These are phyloP conservation scores for Luffa aegyptiaca DNA, from an alignment of 306 rosid species.

Conservation along the genomic window DNA sequence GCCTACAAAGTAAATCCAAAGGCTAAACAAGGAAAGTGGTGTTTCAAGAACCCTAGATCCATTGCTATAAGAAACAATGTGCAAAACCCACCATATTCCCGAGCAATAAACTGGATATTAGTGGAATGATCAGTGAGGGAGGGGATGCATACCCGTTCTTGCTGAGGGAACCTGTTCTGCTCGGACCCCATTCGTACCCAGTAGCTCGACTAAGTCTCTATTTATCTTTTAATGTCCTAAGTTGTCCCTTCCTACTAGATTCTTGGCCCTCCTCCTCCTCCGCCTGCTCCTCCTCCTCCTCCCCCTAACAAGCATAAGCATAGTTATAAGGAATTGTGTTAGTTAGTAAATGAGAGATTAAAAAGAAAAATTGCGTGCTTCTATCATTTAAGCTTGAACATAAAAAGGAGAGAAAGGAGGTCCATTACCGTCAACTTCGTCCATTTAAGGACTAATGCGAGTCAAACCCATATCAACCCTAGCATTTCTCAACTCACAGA, in stretches of 20 bases:
- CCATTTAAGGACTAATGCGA: not conserved
- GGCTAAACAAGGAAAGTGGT: not conserved
- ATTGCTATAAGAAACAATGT: not conserved
- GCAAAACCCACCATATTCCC: not conserved
- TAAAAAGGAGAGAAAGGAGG: not conserved
- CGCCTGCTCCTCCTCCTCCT: not conserved
- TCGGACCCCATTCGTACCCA: constrained; percentile 68
- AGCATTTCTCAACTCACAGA: not conserved
- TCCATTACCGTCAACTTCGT: constrained; percentile 4
- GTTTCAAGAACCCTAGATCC: not conserved
- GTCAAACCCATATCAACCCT: not conserved
- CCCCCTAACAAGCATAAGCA: not conserved
- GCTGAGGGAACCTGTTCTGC: constrained; percentile 84
- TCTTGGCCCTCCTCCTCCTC: constrained; percentile 3
- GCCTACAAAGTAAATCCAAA: not conserved
- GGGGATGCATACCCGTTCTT: constrained; percentile 54
- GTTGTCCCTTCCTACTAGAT: not conserved
- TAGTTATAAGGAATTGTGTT: not conserved
- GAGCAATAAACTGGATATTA: not conserved
- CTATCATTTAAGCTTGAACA: not conserved
- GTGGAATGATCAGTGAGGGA: not conserved
- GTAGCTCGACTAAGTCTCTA: not conserved
- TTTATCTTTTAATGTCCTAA: not conserved
- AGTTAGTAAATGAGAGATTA: not conserved
- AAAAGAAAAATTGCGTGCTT: not conserved